Evolutionary conservation across 2,329 filamentous ascomycete genomes (phyloP).

Genomic region (Teratosphaeria viscida): DNA sequence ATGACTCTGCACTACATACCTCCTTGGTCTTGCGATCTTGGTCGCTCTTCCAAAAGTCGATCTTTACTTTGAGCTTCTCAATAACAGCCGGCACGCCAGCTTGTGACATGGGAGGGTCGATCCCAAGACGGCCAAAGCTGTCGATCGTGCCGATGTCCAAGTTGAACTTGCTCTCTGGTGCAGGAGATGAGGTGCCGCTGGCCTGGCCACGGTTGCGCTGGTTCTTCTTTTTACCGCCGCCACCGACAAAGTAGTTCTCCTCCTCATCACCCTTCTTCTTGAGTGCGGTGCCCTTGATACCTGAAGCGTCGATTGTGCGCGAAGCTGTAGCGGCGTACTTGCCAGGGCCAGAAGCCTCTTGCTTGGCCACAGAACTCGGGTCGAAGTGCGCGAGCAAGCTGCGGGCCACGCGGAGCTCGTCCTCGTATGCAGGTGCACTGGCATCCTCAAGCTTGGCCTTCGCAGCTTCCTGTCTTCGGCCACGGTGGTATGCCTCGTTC

Average conservation of each 20-base stretch:
- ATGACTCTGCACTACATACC: slow-evolving; percentile 45
- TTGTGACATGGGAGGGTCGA: slow-evolving; percentile 80
- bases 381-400: slow-evolving; percentile 86
- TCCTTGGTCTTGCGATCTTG: slow-evolving; percentile 83
- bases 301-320: slow-evolving; percentile 75
- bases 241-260: slow-evolving; percentile 69
- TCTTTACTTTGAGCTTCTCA: slow-evolving; percentile 88
- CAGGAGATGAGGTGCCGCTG: slow-evolving; percentile 47
- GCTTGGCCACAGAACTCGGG: slow-evolving; percentile 53
- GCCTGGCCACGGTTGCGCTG: slow-evolving; percentile 74
- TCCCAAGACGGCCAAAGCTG: slow-evolving; percentile 71
- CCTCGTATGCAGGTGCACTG: slow-evolving; percentile 75
- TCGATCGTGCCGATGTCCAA: slow-evolving; percentile 86
- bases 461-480: slow-evolving; percentile 65
- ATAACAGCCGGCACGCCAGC: slow-evolving; percentile 67
- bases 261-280: slow-evolving; percentile 85
- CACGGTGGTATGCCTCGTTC: slow-evolving; percentile 60
- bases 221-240: slow-evolving; percentile 76
- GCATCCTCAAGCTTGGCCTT: slow-evolving; percentile 70
- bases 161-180: slow-evolving; percentile 58
- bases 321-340: slow-evolving; percentile 69
- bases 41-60: slow-evolving; percentile 82
- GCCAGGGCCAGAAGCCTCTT: slow-evolving; percentile 52
- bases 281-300: slow-evolving; percentile 74
- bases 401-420: slow-evolving; percentile 84